phyloP scores from a whole-genome alignment of 2,329 filamentous ascomycete species.

The Fonsecaea erecta region DNA sequence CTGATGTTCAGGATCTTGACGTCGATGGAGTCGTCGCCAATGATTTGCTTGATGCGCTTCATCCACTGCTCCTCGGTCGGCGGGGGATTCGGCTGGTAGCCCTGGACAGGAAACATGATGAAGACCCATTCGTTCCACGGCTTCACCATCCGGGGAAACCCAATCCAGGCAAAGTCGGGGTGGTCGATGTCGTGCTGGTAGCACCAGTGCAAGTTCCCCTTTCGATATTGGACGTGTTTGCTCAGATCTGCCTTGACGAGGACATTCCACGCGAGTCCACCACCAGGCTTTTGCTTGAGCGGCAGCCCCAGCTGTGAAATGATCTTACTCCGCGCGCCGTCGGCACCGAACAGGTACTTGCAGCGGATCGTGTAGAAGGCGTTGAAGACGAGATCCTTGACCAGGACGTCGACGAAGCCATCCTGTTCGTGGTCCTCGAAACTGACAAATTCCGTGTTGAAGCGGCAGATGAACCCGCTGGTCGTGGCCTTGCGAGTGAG shows the following conservation, averaged over 20 bases:
- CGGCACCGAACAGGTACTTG: slow-evolving; percentile 64
- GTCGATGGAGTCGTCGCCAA: slow-evolving; percentile 59
- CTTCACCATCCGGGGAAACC: slow-evolving; percentile 63
- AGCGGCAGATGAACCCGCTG: slow-evolving; percentile 47
- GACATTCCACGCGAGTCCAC: slow-evolving; percentile 57
- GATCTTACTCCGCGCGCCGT: slow-evolving; percentile 57
- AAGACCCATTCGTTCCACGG: slow-evolving; percentile 68
- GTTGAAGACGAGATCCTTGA: slow-evolving; percentile 44
- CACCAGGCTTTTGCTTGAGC: slow-evolving; percentile 50
- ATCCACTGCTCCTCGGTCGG: slow-evolving; percentile 56
- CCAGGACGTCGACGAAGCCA: slow-evolving; percentile 42
- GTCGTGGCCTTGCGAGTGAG: slow-evolving; percentile 45
- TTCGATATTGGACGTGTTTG: slow-evolving; percentile 54
- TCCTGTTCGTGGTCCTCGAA: slow-evolving; percentile 39
- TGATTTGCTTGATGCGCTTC: slow-evolving; percentile 53
- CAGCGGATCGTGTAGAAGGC: slow-evolving; percentile 41
- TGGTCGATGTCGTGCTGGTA: slow-evolving; percentile 60
- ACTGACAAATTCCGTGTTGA: slow-evolving; percentile 44
- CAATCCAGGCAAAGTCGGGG: slow-evolving; percentile 57
- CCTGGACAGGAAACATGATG: slow-evolving; percentile 55
- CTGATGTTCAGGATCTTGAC: slow-evolving; percentile 59
- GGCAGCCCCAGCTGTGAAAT: slow-evolving; percentile 55
- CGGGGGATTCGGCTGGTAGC: slow-evolving; percentile 43
- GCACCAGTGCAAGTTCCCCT: slow-evolving; percentile 66
- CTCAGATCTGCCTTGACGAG: slow-evolving; percentile 57